Evolutionary conservation across 108 stramenopile species (phyloP).

Genomic region (Schizochytrium sp.): DNA sequence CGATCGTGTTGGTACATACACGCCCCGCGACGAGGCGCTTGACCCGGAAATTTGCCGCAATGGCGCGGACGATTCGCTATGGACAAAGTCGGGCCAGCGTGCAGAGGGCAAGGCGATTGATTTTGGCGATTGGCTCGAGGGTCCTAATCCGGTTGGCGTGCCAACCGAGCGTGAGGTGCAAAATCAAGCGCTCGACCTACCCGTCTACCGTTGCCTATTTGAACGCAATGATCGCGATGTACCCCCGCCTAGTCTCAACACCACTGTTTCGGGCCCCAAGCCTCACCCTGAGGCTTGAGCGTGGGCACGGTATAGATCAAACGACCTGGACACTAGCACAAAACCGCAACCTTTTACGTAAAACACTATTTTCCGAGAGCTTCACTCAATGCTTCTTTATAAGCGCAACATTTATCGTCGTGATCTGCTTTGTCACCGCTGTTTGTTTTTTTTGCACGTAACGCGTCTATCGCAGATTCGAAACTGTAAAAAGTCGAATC

Average conservation of each 20-base stretch:
- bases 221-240: not conserved
- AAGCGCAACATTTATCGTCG: too few species aligned
- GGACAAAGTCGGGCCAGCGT: not conserved
- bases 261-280: not conserved
- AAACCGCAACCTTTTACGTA: too few species aligned
- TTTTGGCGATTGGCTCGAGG: not conserved
- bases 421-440: too few species aligned
- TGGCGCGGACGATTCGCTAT: not conserved
- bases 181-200: not conserved
- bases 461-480: too few species aligned
- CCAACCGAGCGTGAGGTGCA: constrained; percentile 6
- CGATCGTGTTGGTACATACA: not conserved
- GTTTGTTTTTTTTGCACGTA: too few species aligned
- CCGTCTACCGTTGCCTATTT: not conserved
- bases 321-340: too few species aligned
- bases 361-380: too few species aligned
- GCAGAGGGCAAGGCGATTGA: not conserved
- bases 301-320: too few species aligned
- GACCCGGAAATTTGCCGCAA: not conserved
- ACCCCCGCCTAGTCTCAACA: not conserved
- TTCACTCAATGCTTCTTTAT: too few species aligned
- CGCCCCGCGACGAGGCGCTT: not conserved
- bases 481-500: too few species aligned
- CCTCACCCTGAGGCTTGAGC: too few species aligned
- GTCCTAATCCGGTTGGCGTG: not conserved